Percentiles rank a stretch among this genome's conserved stretches.
phyloP scores from a whole-genome alignment of 306 rosid genomes.

The Mucuna pruriens region DNA sequence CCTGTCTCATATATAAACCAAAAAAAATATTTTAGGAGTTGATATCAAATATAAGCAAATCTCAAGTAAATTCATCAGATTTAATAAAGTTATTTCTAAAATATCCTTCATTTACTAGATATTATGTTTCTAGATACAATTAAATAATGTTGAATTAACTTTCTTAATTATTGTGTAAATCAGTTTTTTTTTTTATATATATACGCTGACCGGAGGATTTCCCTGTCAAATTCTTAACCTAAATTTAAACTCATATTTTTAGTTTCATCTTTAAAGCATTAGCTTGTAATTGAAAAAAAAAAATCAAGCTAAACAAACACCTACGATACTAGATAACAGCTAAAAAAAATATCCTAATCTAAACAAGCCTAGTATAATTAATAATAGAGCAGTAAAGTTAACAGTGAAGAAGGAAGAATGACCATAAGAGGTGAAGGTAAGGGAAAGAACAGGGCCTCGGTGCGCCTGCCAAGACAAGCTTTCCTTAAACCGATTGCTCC shows the following conservation, averaged over 20 bases:
- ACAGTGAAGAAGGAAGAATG: constrained; percentile 14
- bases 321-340: not conserved
- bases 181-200: too few species aligned
- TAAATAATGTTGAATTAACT: too few species aligned
- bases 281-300: not conserved
- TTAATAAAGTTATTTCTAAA: too few species aligned
- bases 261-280: not conserved
- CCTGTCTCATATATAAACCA: too few species aligned
- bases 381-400: not conserved
- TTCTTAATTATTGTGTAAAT: too few species aligned
- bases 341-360: not conserved
- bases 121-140: too few species aligned
- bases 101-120: too few species aligned
- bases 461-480: constrained; percentile 66
- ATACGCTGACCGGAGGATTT: too few species aligned
- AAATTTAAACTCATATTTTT: not conserved
- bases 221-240: too few species aligned
- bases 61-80: too few species aligned
- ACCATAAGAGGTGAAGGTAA: constrained; percentile 54
- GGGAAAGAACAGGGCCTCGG: constrained; percentile 65
- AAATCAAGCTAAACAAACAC: not conserved
- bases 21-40: too few species aligned
- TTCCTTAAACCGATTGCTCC: constrained; percentile 55
- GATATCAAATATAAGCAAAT: too few species aligned
- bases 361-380: not conserved